Evolutionary conservation across 2,329 filamentous ascomycete species (phyloP), one percentile per base, ranked within the genome.

Genomic region (Fusarium caatingaense): DNA sequence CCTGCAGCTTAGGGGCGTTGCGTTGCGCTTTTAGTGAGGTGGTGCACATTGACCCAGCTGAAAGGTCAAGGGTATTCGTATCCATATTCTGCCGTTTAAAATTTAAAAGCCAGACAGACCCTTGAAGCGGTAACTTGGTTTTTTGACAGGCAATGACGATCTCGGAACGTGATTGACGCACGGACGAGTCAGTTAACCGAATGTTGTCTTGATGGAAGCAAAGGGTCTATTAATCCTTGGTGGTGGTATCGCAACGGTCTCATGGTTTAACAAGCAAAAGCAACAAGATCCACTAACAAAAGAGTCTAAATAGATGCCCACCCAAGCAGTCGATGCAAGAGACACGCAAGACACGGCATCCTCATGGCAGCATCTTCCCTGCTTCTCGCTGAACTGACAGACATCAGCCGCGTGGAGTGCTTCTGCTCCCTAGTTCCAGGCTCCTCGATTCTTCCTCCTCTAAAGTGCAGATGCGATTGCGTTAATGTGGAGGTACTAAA

Each of bases 1-100:
- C 37, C 66, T 69, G 66, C 66, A 69, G 66, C 56, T 69, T 58
- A 57, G 66, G 58, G 66, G 66, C 66, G 41, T 61, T 18, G 16
- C 16, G 18, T 21, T 25, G 42, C 47, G 42, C 21, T 42, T 12
- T n/a, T 55, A 40, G 49, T 34, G 44, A 66, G 30, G 55, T 66
- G 61, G 61, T 69, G 66, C 53, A 66, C 50, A 66, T 69, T 69
- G 66, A 67, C 48, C 47, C 66, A 69, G 66, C 66, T 69, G 56
- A 69, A 66, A 51, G 61, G 66, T 69, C 66, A 56, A 69, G 66
- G 66, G 66, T 67, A 54, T 57, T 57, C 45, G 61, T 47, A 44
- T 47, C 23, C 56, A 61, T 55, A 55, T 54, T 13, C 48, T 41
- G 25, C 51, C 28, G 59, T 32, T 46, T 42, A 28, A 65, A 53